These are phyloP conservation scores for Stereocaulon alpinum DNA, from an alignment of 495 filamentous ascomycete genomes.

Conservation along the genomic window DNA sequence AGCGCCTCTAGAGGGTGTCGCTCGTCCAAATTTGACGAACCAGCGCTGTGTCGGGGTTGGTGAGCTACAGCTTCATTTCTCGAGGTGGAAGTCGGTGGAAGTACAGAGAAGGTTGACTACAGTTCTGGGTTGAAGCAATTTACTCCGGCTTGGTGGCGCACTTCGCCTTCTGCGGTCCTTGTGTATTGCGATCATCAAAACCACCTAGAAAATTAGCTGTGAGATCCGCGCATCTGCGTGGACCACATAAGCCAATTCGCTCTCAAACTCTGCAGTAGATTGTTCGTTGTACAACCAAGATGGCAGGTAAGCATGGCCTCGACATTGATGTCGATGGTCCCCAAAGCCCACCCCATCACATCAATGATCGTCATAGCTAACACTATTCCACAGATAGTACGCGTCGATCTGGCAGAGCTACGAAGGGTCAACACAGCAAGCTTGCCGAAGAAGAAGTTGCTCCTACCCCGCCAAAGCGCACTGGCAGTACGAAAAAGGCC, in stretches of 20 bases:
- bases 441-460: slow-evolving; percentile 55
- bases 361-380: background rate
- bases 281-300: slow-evolving; percentile 6
- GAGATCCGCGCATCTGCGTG: slow-evolving; percentile 15
- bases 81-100: slow-evolving; percentile 5
- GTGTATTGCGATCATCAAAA: slow-evolving; percentile 13
- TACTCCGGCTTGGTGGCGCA: slow-evolving; percentile 15
- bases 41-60: slow-evolving; percentile 7
- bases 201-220: slow-evolving; percentile 19
- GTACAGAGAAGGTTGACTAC: slow-evolving; percentile 6
- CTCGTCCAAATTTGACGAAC: background rate
- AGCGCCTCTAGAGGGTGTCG: slow-evolving; percentile 1
- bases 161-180: slow-evolving; percentile 14
- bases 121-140: slow-evolving; percentile 14
- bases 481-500: slow-evolving; percentile 48
- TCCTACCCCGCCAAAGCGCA: slow-evolving; percentile 47
- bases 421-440: slow-evolving; percentile 89
- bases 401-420: slow-evolving; percentile 85
- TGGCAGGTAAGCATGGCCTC: slow-evolving; percentile 19
- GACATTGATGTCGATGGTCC: slow-evolving; percentile 5
- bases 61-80: slow-evolving; percentile 2
- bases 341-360: background rate
- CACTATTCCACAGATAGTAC: slow-evolving; percentile 11
- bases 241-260: slow-evolving; percentile 17
- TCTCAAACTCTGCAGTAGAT: slow-evolving; percentile 15